Conservation (phyloP, 2,329 filamentous ascomycete genomes). For the Mollisia scopiformis region DNA sequence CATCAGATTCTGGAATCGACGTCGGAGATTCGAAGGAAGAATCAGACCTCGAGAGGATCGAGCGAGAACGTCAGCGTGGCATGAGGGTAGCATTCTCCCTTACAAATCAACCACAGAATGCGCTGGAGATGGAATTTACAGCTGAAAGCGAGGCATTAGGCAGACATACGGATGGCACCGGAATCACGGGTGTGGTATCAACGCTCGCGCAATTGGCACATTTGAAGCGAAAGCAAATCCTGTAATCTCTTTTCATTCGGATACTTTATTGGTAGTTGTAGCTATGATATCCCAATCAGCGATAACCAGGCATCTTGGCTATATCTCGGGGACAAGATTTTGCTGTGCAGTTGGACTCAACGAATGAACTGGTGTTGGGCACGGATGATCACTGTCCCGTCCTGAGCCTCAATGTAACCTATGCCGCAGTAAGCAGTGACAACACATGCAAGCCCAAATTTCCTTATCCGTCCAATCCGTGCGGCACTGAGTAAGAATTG, state of each 20-base stretch:
- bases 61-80: constrained; percentile 25
- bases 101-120: constrained; percentile 25
- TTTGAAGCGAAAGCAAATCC: constrained; percentile 35
- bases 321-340: background rate
- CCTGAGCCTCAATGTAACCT: background rate
- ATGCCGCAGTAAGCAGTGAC: background rate
- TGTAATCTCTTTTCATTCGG: constrained; percentile 21
- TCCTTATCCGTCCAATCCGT: background rate
- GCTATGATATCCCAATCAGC: background rate
- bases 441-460: background rate
- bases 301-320: background rate
- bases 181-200: constrained; percentile 39
- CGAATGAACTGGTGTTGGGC: background rate
- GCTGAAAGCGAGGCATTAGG: constrained; percentile 37
- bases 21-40: constrained; percentile 14
- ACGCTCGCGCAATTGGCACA: constrained; percentile 39
- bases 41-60: constrained; percentile 17
- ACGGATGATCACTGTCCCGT: background rate
- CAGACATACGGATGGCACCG: constrained; percentile 40
- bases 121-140: constrained; percentile 29
- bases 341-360: background rate
- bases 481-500: no score
- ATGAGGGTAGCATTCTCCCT: constrained; percentile 26
- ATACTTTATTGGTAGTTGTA: background rate
- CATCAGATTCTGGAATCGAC: constrained; percentile 27